Base-by-base conservation (phyloP, 129 eudicot genomes). In the Centella asiatica region DNA sequence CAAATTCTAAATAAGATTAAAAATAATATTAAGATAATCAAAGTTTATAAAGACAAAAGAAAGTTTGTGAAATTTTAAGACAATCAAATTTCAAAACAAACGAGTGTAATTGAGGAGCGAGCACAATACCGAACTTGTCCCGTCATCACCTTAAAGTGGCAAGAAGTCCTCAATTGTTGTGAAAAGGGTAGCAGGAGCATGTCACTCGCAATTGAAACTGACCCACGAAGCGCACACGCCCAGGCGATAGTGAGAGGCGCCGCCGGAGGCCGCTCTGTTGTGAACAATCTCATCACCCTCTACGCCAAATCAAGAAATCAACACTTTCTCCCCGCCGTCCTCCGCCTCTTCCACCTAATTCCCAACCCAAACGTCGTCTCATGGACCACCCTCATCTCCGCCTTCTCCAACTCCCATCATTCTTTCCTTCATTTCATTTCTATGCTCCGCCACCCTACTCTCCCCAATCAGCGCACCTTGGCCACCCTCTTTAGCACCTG, bases 371-470 rank as follows among this genome's bases (percentile, higher is more conserved):
- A 83, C 62, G 85, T 84, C 60, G 97, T 83, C 48, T 80, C 95
- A 44, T 89, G 97, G 95, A 83, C 95, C 1, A 37, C 89, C 69
- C 74, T 89, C 51, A 86, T 86, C 79, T 89, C 97, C 39, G 82
- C 73, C 32, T 73, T 73, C 75, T 72, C 93, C 78, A 66, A 64
- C 56, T 67, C 86, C 28, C 68, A 71, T 0, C 44, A 62, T 8
- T 74, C 88, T 48, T 72, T 83, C 32, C 44, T 24, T 60, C 76
- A 83, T 61, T 83, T 85, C 74, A 20, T 86, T 60, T 76, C 92
- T 72, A 86, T 89, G 97, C 84, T 86, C 57, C 89, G 97, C 64
- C 81, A 80, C 73, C 88, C 84, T 65, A 62, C 71, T 14, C 84
- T 72, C 48, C 97, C 97, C 23, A 90, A 86, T 71, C 84, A 72